Base-by-base conservation (phyloP, 371 early-diverging fungal species). In the Mortierella sp. region DNA sequence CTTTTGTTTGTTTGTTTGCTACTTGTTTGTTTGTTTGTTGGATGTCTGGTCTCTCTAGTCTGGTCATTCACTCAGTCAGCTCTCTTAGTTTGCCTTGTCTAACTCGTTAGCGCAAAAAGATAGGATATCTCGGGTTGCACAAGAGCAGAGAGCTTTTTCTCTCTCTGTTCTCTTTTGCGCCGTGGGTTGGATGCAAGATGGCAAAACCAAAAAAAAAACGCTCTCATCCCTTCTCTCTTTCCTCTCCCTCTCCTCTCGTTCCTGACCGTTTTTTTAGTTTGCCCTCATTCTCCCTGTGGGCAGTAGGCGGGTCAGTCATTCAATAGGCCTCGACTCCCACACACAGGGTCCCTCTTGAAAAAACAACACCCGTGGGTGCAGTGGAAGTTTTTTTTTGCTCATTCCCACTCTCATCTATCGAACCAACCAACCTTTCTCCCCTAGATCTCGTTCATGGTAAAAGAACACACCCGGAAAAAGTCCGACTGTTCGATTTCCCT, bases 71-170 rank as follows among this genome's bases (percentile, higher is more conserved):
- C 50, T 50, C 50, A 9, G 22, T 19, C 22, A 16, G 16, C 39
- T 39, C 40, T n/a, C 39, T 61, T 58, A 45, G 58, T 63, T 43
- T 73, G 66, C 45, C 52, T 66, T 53, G 48, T 34, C 37, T 50
- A 29, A 48, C 29, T 34, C 43, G 29, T 52, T 24, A 53, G 74
- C n/a, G 43, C 11, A 48, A 9, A 31, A 63, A 79, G 79, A 79
- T 79, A 79, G 47, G 40, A 74, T 79, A 79, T 79, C 79, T 79
- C 44, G 24, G 22, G 79, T 79, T 24, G 68, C 68, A 79, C 79
- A 79, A 66, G n/a, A n/a, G n/a, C n/a, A 34, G n/a, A 44, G 24
- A 34, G 37, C 22, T 31, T 26, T 29, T 31, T 8, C 64, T 40
- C 4, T 45, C 29, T 41, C 29, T 2, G 4, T 31, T 52, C 58